phyloP scores from a whole-genome alignment of 2,329 filamentous ascomycete genomes.

The Mycosphaerella sp. region DNA sequence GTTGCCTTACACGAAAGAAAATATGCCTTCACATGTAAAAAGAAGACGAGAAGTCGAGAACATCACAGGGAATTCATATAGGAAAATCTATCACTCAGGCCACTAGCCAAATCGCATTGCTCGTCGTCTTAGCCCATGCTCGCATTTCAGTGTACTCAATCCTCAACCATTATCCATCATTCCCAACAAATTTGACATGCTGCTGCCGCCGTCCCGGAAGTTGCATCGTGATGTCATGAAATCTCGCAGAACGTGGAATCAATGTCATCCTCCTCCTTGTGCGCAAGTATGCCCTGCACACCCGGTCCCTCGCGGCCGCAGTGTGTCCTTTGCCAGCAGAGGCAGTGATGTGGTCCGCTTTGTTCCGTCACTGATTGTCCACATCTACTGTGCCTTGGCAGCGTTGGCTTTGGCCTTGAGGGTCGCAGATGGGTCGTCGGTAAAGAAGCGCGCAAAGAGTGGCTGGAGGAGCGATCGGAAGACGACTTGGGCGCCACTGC shows the following conservation, averaged over 20 bases:
- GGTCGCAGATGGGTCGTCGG: constrained; percentile 63
- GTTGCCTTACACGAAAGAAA: too few species aligned
- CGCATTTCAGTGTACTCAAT: constrained; percentile 6
- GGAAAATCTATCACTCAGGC: constrained; percentile 8
- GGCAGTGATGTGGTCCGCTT: background rate
- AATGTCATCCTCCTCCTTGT: background rate
- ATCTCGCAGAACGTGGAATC: background rate
- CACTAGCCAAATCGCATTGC: background rate
- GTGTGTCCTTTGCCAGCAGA: background rate
- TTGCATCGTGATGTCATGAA: background rate
- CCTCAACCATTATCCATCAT: background rate
- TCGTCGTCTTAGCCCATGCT: background rate
- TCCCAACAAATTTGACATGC: background rate
- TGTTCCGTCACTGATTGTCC: background rate
- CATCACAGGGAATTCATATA: background rate
- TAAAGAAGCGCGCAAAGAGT: constrained; percentile 89
- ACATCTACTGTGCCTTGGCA: constrained; percentile 29
- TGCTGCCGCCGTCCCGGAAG: background rate
- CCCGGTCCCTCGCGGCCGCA: background rate
- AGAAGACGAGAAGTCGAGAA: too few species aligned
- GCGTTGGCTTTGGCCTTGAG: constrained; percentile 66
- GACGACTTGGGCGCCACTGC: constrained; percentile 86
- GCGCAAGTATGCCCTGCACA: background rate
- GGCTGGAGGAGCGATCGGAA: constrained; percentile 95
- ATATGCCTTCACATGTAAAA: too few species aligned